Evolutionary conservation across 2,329 filamentous ascomycete genomes (phyloP), one percentile per base, ranked within the genome.

Genomic region (Arthroderma uncinatum): DNA sequence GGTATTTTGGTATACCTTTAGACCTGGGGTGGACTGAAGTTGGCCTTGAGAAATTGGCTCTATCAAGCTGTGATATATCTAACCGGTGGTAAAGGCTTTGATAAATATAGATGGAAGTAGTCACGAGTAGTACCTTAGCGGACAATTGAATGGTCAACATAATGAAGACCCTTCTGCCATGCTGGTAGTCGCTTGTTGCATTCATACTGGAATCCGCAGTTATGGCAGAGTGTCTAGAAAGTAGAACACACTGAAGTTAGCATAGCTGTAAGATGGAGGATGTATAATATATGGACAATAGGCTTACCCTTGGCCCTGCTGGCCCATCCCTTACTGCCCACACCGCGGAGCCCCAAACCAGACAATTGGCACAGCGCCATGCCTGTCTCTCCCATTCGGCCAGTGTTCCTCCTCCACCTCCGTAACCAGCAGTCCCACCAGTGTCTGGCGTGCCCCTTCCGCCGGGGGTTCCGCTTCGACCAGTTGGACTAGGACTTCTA

Each of bases 241-340:
- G n/a, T n/a, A n/a, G n/a, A n/a, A n/a, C n/a, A n/a, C n/a, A n/a
- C n/a, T 60, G 25, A 50, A 36, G 2, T 44, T 36, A 40, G 30
- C 9, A 19, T 58, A 12, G 34, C 4, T n/a, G 58, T 14, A 69
- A 14, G 16, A 19, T 52, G n/a, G 36, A 8, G 12, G 8, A 28
- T 33, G 30, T 36, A 28, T 21, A 9, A 30, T 23, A 42, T 40
- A 21, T 21, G 53, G 25, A n/a, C 4, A 42, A 40, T 34, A 42
- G 7, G 42, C 37, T 42, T 76, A 93, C 89, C 73, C 88, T 86
- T 62, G 87, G 81, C 56, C 91, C 92, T 56, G 82, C 78, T 12
- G 93, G 93, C 23, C 93, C 93, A 73, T 97, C 91, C 65, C 93
- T 80, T 2, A 97, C 92, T 53, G 89, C 91, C 93, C 93, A 98